Evolutionary conservation across 106 monocot species (phyloP).

Genomic region (Allium sativum): DNA sequence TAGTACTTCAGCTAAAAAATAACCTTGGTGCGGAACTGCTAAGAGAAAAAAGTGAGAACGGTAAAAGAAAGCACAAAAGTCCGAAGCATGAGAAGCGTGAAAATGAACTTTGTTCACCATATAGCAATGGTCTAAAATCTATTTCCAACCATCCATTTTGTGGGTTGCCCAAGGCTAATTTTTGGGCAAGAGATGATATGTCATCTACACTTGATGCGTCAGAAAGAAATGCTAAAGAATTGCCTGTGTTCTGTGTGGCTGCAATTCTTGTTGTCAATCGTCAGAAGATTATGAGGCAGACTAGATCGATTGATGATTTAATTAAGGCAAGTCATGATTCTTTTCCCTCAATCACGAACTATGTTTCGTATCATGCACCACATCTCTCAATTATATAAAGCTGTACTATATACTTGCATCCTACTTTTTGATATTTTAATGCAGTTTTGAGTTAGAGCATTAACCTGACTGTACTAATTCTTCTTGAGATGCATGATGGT

Average conservation of each 20-base stretch:
- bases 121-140: constrained; percentile 29
- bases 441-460: too few relatives aligned
- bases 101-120: constrained; percentile 21
- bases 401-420: too few relatives aligned
- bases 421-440: too few relatives aligned
- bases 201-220: constrained; percentile 10
- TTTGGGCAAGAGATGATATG: constrained; percentile 49
- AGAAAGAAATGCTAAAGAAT: constrained; percentile 46
- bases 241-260: constrained; percentile 91
- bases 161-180: constrained; percentile 74
- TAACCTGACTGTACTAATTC: too few relatives aligned
- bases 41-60: constrained; percentile 20
- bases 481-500: too few relatives aligned
- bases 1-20: constrained; percentile 34
- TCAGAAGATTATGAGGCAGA: constrained; percentile 82
- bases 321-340: constrained; percentile 56
- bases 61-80: constrained; percentile 13
- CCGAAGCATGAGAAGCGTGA: constrained; percentile 14
- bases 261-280: constrained; percentile 87
- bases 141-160: constrained; percentile 70
- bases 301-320: constrained; percentile 82
- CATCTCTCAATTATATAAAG: too few relatives aligned
- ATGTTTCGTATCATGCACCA: too few relatives aligned
- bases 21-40: constrained; percentile 15
- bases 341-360: neutral